These are phyloP conservation scores for Myrmaecium sp. DNA, from an alignment of 2,329 filamentous ascomycete genomes.

Conservation along the genomic window DNA sequence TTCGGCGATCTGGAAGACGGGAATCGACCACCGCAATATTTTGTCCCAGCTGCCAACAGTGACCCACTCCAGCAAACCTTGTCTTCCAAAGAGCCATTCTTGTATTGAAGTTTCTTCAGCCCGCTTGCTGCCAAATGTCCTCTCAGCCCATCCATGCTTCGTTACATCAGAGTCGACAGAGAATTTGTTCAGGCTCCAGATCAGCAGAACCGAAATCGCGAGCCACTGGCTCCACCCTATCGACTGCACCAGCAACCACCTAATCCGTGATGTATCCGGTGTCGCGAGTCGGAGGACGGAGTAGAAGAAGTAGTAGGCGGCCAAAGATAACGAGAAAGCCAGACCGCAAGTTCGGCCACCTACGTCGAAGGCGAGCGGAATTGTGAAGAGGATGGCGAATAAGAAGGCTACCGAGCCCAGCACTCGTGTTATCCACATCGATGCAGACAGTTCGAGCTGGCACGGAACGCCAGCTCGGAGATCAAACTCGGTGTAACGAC, in stretches of 20 bases:
- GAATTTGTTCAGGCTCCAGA: slow-evolving; percentile 92
- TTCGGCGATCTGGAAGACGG: slow-evolving; percentile 84
- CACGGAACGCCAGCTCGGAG: slow-evolving; percentile 34
- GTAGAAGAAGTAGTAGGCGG: slow-evolving; percentile 80
- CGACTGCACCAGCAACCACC: slow-evolving; percentile 51
- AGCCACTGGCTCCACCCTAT: slow-evolving; percentile 72
- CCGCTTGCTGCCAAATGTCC: slow-evolving; percentile 53
- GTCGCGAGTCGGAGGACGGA: slow-evolving; percentile 66
- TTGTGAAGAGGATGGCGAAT: slow-evolving; percentile 81
- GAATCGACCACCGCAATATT: slow-evolving; percentile 73
- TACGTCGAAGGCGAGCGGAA: slow-evolving; percentile 95
- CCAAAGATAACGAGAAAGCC: slow-evolving; percentile 79
- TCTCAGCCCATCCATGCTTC: slow-evolving; percentile 57
- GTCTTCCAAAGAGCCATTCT: slow-evolving; percentile 78
- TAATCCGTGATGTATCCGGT: slow-evolving; percentile 58
- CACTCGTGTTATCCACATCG: slow-evolving; percentile 73
- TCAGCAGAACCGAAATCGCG: slow-evolving; percentile 68
- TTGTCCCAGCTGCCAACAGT: slow-evolving; percentile 82
- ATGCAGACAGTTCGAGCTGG: slow-evolving; percentile 32
- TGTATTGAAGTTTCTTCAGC: slow-evolving; percentile 48
- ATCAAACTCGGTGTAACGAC: no score
- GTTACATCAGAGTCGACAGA: slow-evolving; percentile 68
- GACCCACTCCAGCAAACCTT: slow-evolving; percentile 62
- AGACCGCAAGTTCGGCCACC: slow-evolving; percentile 87
- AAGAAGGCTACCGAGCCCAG: slow-evolving; percentile 74